Evolutionary conservation across 2,329 filamentous ascomycete genomes (phyloP).

Genomic region (Metarhizium album): DNA sequence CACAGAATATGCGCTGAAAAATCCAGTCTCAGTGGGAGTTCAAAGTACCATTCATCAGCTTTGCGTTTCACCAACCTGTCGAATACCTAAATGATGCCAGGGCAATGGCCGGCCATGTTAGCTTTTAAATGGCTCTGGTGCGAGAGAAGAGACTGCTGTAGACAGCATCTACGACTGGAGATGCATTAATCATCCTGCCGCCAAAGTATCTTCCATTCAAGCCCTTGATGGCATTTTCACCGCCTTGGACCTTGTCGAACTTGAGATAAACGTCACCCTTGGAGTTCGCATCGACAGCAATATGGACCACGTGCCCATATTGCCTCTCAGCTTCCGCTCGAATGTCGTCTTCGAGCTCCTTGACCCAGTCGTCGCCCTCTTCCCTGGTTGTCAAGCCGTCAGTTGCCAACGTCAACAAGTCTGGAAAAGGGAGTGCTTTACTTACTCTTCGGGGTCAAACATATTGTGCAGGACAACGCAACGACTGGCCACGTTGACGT

Average conservation of each 20-base stretch:
- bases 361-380: conserved; percentile 78
- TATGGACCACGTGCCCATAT: conserved; percentile 97
- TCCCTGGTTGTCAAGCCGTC: conserved; percentile 43
- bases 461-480: conserved; percentile 93
- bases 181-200: conserved; percentile 82
- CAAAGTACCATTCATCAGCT: conserved; percentile 3
- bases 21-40: background rate
- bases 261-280: conserved; percentile 97
- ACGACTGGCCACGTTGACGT: conserved; percentile 83
- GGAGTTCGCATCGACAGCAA: conserved; percentile 85
- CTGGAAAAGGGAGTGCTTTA: conserved; percentile 17
- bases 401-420: background rate
- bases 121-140: conserved; percentile 65
- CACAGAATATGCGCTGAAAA: background rate
- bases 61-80: conserved; percentile 23
- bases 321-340: conserved; percentile 85
- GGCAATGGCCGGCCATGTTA: conserved; percentile 36
- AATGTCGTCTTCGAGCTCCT: conserved; percentile 90
- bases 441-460: conserved; percentile 87
- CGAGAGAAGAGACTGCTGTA: conserved; percentile 95
- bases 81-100: conserved; percentile 36
- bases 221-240: conserved; percentile 95
- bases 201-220: conserved; percentile 96
- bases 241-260: conserved; percentile 89
- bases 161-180: conserved; percentile 94